Evolutionary conservation across 1,284 basidiomycete genomes (phyloP), one percentile per base, ranked within the genome.

Genomic region (Cutaneotrichosporon arboriforme): DNA sequence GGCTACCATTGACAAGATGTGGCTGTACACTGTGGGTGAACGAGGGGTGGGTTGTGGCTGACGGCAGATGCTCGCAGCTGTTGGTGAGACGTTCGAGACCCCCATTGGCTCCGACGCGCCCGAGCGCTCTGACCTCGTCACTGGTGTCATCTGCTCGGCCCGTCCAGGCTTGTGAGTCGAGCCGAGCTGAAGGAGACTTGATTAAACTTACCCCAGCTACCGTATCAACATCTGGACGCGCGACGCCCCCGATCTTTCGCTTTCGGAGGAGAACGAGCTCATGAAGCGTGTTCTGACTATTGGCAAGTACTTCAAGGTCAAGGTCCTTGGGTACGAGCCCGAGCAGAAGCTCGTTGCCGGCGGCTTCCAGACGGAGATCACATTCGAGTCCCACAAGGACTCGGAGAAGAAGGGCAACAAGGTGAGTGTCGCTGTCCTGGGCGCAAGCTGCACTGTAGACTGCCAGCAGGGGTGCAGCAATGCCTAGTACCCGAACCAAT

Each of bases 221-320:
- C 87, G 94, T 49, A 78, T 98, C 65, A 90, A 90, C 55, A 92
- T 98, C 79, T 97, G 94, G 94, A 97, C 94, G 44, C 83, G 93
- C 46, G 79, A 85, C 48, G 87, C 88, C 8, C 88, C 89, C 36
- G 72, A 69, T 74, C 37, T 67, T 64, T 20, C 62, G 63, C 50
- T 60, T 4, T 33, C 63, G 56, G 68, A 75, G 55, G 62, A 62
- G 23, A 71, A 73, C 48, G 68, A 76, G 43, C 72, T 90, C 57
- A 80, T 81, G 58, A 80, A 82, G 62, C 82, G 89, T 60, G 85
- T 94, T 63, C 82, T 89, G 62, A 77, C 79, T 43, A 82, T 88
- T 49, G 85, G 85, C 20, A 77, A 81, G 61, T 87, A 94, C 76
- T 97, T 97, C 82, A 98, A 98, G 80, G 85, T 80, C 53, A 83